phyloP scores from a whole-genome alignment of 495 filamentous ascomycete genomes.

The Xylaria flabelliformis region DNA sequence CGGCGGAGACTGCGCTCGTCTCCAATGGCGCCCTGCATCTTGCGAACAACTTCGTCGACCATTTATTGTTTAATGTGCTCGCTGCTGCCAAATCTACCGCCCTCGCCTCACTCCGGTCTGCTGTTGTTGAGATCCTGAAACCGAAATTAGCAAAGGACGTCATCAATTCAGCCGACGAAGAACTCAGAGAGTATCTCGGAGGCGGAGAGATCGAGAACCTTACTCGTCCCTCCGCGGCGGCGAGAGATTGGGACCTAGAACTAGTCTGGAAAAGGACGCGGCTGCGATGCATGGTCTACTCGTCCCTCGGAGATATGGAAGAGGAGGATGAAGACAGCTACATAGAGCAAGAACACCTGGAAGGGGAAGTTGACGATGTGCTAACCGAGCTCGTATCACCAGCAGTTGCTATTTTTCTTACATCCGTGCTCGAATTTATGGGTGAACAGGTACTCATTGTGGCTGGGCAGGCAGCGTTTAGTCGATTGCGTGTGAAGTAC shows the following conservation, averaged over 20 bases:
- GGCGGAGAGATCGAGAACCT: slow-evolving; percentile 75
- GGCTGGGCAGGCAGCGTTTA: slow-evolving; percentile 87
- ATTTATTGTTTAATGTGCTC: slow-evolving; percentile 88
- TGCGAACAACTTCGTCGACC: slow-evolving; percentile 93
- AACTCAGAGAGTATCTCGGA: slow-evolving; percentile 85
- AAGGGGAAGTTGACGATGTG: slow-evolving; percentile 61
- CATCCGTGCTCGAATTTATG: slow-evolving; percentile 91
- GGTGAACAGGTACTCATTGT: slow-evolving; percentile 88
- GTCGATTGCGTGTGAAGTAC: slow-evolving; percentile 63
- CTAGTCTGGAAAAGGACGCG: slow-evolving; percentile 90
- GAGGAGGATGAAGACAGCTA: slow-evolving; percentile 94
- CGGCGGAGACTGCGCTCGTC: slow-evolving; percentile 72
- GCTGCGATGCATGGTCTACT: slow-evolving; percentile 97
- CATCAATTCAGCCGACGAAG: slow-evolving; percentile 86
- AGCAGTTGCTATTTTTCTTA: slow-evolving; percentile 93
- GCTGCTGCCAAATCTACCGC: slow-evolving; percentile 81
- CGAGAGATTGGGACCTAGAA: slow-evolving; percentile 80
- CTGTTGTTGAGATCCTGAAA: slow-evolving; percentile 86
- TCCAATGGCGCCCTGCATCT: slow-evolving; percentile 76
- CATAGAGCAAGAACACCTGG: slow-evolving; percentile 73
- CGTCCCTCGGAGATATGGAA: slow-evolving; percentile 93
- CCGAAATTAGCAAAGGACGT: slow-evolving; percentile 86
- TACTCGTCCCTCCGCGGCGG: slow-evolving; percentile 58
- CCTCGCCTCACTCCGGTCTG: slow-evolving; percentile 76
- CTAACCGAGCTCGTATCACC: slow-evolving; percentile 77